A percentile compares a stretch with the other conserved stretches of the same genome.
Conservation (phyloP, 2,329 filamentous ascomycete species). For the Stachybotrys chartarum region DNA sequence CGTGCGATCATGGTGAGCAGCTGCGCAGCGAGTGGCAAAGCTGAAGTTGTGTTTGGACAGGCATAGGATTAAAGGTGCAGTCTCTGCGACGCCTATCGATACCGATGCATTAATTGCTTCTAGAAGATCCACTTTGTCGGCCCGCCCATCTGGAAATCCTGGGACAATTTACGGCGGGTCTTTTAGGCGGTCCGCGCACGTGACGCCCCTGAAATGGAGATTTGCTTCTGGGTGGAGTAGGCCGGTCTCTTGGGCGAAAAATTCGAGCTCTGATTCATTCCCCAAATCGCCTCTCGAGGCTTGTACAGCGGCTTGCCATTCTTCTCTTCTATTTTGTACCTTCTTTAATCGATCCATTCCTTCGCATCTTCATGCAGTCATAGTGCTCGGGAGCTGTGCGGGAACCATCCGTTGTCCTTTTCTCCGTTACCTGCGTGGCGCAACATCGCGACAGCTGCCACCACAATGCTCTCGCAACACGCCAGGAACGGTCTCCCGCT, state of each 20-base stretch:
- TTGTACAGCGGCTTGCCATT: background rate
- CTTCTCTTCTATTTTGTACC: background rate
- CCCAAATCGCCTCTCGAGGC: background rate
- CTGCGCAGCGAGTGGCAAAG: background rate
- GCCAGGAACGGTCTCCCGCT: constrained; percentile 19
- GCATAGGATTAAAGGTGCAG: background rate
- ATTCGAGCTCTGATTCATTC: background rate
- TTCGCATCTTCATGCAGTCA: background rate
- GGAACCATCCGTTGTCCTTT: background rate
- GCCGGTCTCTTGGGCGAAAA: constrained; percentile 4
- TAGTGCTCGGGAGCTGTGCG: background rate
- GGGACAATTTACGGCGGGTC: background rate
- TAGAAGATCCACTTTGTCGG: background rate
- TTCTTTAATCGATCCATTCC: background rate
- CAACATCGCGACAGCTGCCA: background rate
- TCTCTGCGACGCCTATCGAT: background rate
- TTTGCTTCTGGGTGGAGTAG: background rate
- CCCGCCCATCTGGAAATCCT: background rate
- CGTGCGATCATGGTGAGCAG: constrained; percentile 20
- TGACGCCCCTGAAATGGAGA: constrained; percentile 1
- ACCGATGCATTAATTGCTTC: background rate
- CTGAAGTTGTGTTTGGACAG: background rate
- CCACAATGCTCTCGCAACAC: constrained; percentile 28
- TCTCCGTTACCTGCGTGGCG: background rate
- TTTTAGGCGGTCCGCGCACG: background rate